Evolutionary conservation across 257 asterid genomes (phyloP), one percentile per base, ranked within the genome.

Genomic region (Solanum megistacrolobum): DNA sequence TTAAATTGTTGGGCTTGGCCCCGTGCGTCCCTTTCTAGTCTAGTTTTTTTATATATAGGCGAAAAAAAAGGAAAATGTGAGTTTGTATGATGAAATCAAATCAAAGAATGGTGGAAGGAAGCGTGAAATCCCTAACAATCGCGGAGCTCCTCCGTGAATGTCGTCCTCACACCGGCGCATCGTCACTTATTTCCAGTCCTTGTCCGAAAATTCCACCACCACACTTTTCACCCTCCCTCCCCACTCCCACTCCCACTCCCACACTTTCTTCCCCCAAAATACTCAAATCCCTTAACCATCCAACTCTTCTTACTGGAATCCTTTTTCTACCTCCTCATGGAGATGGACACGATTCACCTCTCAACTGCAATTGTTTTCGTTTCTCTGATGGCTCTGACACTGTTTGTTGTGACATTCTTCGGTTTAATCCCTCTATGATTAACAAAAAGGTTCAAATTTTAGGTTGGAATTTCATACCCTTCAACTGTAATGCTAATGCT

Each of bases 381-480:
- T 95, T 97, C 69, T 89, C 92, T 29, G 98, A 97, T 87, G 91
- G 85, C 68, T 90, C 94, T 12, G 92, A 92, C 38, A 84, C 92
- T 52, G 9, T 96, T 72, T 96, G 98, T 91, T 96, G 98, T 73
- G 98, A 96, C 86, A 86, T 95, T 90, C 89, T 95, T 88, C 91
- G 91, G 83, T 94, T 96, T 60, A 90, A 90, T 89, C 90, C 92
- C 18, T 88, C 83, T 89, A 84, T 93, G 88, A 87, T 97, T 8
- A 97, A 91, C 62, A 84, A 68, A 48, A 91, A 86, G 79, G 91
- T 95, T 55, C 92, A 85, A 46, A 55, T 94, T 87, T 85, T 89
- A 12, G 90, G 98, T 69, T 97, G 98, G 98, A 97, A 96, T 89
- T 97, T 95, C 87, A 88, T 96, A 87, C 98, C 99, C 79, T 58